Conservation (phyloP, 108 stramenopile species). For the Skeletonema tropicum region DNA sequence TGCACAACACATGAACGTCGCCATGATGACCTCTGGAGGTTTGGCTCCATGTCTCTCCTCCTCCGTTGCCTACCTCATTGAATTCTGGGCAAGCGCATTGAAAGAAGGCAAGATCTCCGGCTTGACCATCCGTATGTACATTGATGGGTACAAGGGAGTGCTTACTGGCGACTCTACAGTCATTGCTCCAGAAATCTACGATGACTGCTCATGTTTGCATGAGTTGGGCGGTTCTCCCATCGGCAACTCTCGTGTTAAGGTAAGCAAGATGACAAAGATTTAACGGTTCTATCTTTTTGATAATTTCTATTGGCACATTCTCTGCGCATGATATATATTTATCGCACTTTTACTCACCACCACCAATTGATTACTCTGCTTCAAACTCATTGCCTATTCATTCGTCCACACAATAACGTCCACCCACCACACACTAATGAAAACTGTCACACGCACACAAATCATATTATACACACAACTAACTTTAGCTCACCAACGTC, state of each 20-base stretch:
- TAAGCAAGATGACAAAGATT: slow-evolving; percentile 24
- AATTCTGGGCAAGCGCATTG: slow-evolving; percentile 78
- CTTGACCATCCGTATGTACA: slow-evolving; percentile 84
- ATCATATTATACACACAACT: neutral
- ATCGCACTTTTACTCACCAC: neutral
- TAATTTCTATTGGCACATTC: neutral
- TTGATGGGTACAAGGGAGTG: slow-evolving; percentile 88
- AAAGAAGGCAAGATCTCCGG: slow-evolving; percentile 74
- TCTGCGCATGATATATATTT: neutral
- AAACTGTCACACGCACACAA: neutral
- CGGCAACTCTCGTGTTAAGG: slow-evolving; percentile 94
- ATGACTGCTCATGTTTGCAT: slow-evolving; percentile 64
- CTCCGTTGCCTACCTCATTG: slow-evolving; percentile 74
- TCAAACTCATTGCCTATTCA: neutral
- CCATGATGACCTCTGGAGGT: slow-evolving; percentile 91
- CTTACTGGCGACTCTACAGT: slow-evolving; percentile 80
- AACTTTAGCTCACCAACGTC: slow-evolving; percentile 80
- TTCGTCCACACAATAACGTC: neutral
- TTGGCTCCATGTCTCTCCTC: slow-evolving; percentile 89
- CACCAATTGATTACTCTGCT: neutral
- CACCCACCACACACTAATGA: neutral
- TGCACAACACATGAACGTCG: slow-evolving; percentile 77
- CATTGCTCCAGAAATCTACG: slow-evolving; percentile 66
- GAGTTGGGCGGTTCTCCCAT: slow-evolving; percentile 87
- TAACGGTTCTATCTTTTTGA: neutral